Conservation (phyloP, 2,329 filamentous ascomycete species). For the Nannizziopsis barbatae region DNA sequence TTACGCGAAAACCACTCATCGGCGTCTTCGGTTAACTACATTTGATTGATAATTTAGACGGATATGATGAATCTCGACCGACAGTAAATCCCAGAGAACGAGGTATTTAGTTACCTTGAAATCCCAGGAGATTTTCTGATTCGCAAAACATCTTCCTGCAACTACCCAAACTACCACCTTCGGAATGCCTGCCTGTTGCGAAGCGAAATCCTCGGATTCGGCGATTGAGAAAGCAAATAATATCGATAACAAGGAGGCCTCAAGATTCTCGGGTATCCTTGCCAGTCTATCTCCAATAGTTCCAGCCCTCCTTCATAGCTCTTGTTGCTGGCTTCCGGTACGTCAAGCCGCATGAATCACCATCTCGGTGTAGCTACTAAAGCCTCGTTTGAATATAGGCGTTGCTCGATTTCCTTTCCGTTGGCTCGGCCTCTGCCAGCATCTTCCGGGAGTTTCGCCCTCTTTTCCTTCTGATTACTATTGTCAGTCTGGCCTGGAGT, state of each 20-base stretch:
- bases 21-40: no score
- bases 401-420: constrained; percentile 14
- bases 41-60: no score
- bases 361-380: not conserved
- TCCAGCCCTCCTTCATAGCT: constrained; percentile 14
- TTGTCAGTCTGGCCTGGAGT: constrained; percentile 13
- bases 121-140: no score
- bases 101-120: no score
- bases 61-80: no score
- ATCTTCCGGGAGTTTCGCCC: constrained; percentile 11
- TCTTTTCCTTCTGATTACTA: constrained; percentile 14
- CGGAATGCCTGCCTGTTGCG: no score
- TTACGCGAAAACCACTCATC: no score
- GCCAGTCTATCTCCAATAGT: constrained; percentile 10
- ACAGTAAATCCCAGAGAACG: no score
- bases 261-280: constrained; percentile 1
- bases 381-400: constrained; percentile 1
- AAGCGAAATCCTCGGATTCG: not conserved
- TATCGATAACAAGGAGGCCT: not conserved
- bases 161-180: no score
- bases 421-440: constrained; percentile 14
- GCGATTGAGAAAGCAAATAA: not conserved
- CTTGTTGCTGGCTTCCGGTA: constrained; percentile 17
- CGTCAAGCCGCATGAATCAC: not conserved
- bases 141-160: no score